Conservation (phyloP, 1,284 basidiomycete species). For the Sporisorium exsertum region DNA sequence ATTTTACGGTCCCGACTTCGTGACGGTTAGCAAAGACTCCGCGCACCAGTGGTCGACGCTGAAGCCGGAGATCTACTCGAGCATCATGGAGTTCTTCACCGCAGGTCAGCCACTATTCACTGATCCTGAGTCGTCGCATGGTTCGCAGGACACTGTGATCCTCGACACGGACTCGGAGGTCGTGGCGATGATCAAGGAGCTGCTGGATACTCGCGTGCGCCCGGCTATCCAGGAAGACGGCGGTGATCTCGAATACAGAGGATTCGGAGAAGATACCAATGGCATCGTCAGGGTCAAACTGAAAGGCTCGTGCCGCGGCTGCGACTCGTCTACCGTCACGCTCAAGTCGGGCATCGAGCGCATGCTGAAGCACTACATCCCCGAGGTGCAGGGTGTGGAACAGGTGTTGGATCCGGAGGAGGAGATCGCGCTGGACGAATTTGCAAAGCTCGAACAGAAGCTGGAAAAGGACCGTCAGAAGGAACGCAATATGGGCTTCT, state of each 20-base stretch:
- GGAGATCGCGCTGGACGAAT: conserved; percentile 86
- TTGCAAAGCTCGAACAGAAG: conserved; percentile 87
- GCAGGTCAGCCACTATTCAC: conserved; percentile 87
- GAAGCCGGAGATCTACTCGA: conserved; percentile 98
- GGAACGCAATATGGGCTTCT: conserved; percentile 57
- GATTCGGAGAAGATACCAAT: conserved; percentile 74
- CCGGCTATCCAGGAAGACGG: conserved; percentile 97
- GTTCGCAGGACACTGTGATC: conserved; percentile 93
- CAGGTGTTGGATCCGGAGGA: conserved; percentile 95
- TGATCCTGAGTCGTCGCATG: conserved; percentile 72
- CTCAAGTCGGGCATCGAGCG: conserved; percentile 83
- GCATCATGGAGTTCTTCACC: conserved; percentile 97
- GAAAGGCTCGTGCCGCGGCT: conserved; percentile 96
- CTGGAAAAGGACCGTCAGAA: conserved; percentile 71
- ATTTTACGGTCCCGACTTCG: conserved; percentile 98
- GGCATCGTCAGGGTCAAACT: conserved; percentile 81
- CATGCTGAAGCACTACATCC: conserved; percentile 99
- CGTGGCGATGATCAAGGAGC: conserved; percentile 98
- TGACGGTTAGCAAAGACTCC: conserved; percentile 92
- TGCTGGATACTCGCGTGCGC: conserved; percentile 91
- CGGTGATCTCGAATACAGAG: conserved; percentile 86
- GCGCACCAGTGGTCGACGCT: conserved; percentile 87
- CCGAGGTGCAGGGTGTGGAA: conserved; percentile 95
- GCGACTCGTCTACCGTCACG: conserved; percentile 90
- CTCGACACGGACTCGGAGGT: conserved; percentile 96